A percentile compares a stretch with the other conserved stretches of the same genome.
These are phyloP conservation scores for Diplotaxis tenuifolia DNA, from an alignment of 345 rosid genomes.

Conservation along the genomic window DNA sequence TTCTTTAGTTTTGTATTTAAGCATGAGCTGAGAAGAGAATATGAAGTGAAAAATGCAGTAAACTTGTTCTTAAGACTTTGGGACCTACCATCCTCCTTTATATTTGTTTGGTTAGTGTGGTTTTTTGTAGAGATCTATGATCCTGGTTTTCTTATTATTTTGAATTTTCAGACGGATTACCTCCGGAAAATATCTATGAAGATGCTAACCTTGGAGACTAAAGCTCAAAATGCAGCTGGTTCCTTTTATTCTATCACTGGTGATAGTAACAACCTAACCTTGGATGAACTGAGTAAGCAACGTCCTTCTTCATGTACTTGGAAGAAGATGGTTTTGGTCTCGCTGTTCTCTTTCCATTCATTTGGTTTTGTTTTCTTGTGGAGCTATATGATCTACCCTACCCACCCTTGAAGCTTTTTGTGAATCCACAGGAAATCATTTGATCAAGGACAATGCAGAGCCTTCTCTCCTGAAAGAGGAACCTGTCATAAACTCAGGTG, in stretches of 20 bases:
- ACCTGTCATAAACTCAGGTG: conserved; percentile 42
- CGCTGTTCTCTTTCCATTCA: background rate
- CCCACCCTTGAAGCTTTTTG: background rate
- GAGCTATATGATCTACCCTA: background rate
- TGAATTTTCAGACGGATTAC: background rate
- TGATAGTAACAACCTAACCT: conserved; percentile 38
- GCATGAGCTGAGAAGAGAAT: no score
- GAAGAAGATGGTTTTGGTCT: background rate
- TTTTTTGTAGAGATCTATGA: background rate
- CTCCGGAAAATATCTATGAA: background rate
- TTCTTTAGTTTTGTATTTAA: no score
- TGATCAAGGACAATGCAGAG: conserved; percentile 39
- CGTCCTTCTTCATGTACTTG: background rate
- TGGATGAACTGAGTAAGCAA: conserved; percentile 11
- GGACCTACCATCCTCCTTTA: no score
- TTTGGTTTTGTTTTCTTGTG: background rate
- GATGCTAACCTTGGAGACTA: background rate
- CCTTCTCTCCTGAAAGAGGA: conserved; percentile 44
- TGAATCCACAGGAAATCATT: background rate
- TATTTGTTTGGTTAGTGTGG: background rate
- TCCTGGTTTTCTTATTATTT: background rate
- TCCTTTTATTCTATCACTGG: conserved; percentile 28
- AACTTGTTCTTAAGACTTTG: no score
- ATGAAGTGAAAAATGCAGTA: no score
- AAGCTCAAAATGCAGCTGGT: conserved; percentile 24